These are phyloP conservation scores for Candida tetrigidarum DNA, from an alignment of 1,139 yeast genomes.

Conservation along the genomic window DNA sequence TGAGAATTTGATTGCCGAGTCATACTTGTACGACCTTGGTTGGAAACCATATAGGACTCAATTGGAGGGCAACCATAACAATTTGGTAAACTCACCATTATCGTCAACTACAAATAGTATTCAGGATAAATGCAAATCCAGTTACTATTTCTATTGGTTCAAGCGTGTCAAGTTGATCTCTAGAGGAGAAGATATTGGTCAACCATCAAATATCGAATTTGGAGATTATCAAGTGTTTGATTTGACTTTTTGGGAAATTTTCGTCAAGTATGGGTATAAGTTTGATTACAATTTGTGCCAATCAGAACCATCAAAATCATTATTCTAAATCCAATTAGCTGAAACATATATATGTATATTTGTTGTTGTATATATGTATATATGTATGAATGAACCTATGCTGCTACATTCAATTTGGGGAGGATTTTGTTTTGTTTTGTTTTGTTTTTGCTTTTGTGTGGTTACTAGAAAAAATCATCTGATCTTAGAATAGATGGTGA, in stretches of 20 bases:
- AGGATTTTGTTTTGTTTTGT: neutral
- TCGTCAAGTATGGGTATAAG: slow-evolving; percentile 41
- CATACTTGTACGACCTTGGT: slow-evolving; percentile 42
- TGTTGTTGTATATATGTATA: slow-evolving; percentile 2
- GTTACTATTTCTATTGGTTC: slow-evolving; percentile 40
- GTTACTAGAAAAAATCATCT: slow-evolving; percentile 4
- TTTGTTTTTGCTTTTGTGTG: slow-evolving; percentile 1
- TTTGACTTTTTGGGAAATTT: slow-evolving; percentile 47
- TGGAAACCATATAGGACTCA: slow-evolving; percentile 46
- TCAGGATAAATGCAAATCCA: slow-evolving; percentile 17
- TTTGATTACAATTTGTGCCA: slow-evolving; percentile 38
- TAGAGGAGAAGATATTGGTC: slow-evolving; percentile 19
- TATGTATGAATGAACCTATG: neutral
- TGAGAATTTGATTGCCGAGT: slow-evolving; percentile 52
- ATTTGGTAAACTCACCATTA: slow-evolving; percentile 8
- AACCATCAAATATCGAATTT: slow-evolving; percentile 25
- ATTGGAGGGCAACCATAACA: slow-evolving; percentile 12
- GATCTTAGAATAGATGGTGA: slow-evolving; percentile 12
- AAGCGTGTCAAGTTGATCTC: slow-evolving; percentile 31
- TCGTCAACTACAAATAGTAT: slow-evolving; percentile 10
- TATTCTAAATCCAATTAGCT: slow-evolving; percentile 19
- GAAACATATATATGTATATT: neutral
- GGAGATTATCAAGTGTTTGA: slow-evolving; percentile 53
- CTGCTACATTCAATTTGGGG: no score
- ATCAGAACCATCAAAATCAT: slow-evolving; percentile 31